phyloP scores from a whole-genome alignment of 2,329 filamentous ascomycete species.

The Dothiorella sarmentorum region DNA sequence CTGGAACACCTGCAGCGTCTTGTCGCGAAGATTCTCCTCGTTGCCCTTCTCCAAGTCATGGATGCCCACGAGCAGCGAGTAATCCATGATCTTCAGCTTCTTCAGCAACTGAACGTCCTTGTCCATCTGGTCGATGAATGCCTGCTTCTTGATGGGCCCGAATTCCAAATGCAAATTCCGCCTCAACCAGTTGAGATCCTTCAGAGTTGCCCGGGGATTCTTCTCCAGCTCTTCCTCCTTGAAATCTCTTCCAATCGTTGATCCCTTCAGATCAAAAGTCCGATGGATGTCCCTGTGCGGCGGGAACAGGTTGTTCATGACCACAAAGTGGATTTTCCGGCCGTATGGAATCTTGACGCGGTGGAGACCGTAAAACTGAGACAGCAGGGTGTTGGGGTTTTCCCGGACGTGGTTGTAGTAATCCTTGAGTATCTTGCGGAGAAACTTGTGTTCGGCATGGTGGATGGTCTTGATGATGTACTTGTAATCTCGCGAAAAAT shows the following conservation, averaged over 20 bases:
- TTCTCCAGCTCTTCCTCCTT: constrained; percentile 80
- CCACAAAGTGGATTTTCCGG: constrained; percentile 97
- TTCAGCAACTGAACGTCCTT: constrained; percentile 84
- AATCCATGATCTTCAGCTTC: constrained; percentile 95
- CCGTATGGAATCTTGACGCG: constrained; percentile 98
- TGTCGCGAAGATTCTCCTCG: constrained; percentile 85
- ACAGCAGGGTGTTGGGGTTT: constrained; percentile 94
- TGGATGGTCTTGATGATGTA: constrained; percentile 99
- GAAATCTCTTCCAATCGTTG: constrained; percentile 89
- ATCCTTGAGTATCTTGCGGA: constrained; percentile 78
- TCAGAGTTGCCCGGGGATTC: constrained; percentile 89
- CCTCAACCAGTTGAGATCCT: constrained; percentile 94
- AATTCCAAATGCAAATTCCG: constrained; percentile 82
- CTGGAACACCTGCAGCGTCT: constrained; percentile 91
- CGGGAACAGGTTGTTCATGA: constrained; percentile 99
- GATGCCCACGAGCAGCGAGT: constrained; percentile 90
- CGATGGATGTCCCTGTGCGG: constrained; percentile 96
- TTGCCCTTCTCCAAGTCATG: constrained; percentile 89
- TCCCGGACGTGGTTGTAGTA: constrained; percentile 91
- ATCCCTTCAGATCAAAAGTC: constrained; percentile 96
- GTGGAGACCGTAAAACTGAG: constrained; percentile 96
- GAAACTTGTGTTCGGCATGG: constrained; percentile 85
- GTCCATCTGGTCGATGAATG: constrained; percentile 86
- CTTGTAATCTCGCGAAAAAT: constrained; percentile 98
- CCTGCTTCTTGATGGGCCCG: constrained; percentile 79